These are phyloP conservation scores for Umbelopsis ramanniana DNA, from an alignment of 192 early-diverging fungal genomes.

Conservation along the genomic window DNA sequence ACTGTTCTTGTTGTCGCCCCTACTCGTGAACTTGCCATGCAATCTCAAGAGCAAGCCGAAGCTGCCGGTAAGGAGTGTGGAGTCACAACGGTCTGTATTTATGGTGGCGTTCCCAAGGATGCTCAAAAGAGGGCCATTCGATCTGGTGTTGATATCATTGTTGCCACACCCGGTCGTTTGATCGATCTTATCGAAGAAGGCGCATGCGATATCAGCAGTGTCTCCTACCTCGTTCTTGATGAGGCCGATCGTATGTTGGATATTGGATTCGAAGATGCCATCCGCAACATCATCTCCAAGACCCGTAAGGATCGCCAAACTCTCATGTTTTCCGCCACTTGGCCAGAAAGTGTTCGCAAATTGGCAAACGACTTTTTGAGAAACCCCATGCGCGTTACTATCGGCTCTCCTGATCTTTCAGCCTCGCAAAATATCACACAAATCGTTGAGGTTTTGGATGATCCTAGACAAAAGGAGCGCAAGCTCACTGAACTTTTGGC, in stretches of 20 bases:
- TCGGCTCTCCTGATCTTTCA: slow-evolving; percentile 87
- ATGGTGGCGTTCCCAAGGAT: slow-evolving; percentile 89
- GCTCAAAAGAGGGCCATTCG: slow-evolving; percentile 59
- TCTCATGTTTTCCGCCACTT: slow-evolving; percentile 96
- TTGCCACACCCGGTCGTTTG: slow-evolving; percentile 96
- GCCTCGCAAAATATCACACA: slow-evolving; percentile 88
- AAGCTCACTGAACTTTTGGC: slow-evolving; percentile 77
- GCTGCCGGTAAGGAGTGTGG: slow-evolving; percentile 68
- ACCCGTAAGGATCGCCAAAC: slow-evolving; percentile 81
- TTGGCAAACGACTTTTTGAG: slow-evolving; percentile 82
- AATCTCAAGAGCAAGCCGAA: slow-evolving; percentile 88
- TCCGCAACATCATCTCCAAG: slow-evolving; percentile 83
- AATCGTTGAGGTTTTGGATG: slow-evolving; percentile 87
- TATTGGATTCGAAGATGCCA: slow-evolving; percentile 89
- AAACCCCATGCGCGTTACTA: slow-evolving; percentile 80
- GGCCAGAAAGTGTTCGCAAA: slow-evolving; percentile 89
- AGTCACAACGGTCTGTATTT: slow-evolving; percentile 77
- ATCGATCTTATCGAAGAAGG: slow-evolving; percentile 90
- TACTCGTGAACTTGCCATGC: slow-evolving; percentile 95
- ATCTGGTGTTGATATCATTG: slow-evolving; percentile 72
- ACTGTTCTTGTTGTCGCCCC: slow-evolving; percentile 87
- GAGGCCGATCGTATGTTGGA: slow-evolving; percentile 99
- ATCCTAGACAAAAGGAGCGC: slow-evolving; percentile 73
- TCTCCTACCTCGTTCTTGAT: slow-evolving; percentile 91
- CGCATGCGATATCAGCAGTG: slow-evolving; percentile 74